These are phyloP conservation scores for Talaromyces sp. DNA, from an alignment of 2,329 filamentous ascomycete species.

Conservation along the genomic window DNA sequence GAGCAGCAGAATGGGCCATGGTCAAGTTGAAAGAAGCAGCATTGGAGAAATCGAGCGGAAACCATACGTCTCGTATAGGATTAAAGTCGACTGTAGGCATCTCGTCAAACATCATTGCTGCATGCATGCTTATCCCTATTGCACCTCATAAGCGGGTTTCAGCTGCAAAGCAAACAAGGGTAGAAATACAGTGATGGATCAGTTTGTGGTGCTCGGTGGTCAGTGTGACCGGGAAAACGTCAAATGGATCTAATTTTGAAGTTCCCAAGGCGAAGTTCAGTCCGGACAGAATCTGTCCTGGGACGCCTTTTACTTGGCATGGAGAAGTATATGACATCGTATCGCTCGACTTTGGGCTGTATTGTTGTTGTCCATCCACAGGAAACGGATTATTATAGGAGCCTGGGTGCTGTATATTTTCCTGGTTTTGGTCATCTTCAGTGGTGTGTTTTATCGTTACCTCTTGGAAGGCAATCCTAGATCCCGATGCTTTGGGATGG, in stretches of 20 bases:
- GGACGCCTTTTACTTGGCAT: background rate
- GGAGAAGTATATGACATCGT: no score
- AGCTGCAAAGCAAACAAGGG: no score
- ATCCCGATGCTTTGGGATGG: no score
- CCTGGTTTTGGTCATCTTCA: no score
- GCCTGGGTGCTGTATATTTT: no score
- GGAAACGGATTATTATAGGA: no score
- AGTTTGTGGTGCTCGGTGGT: slow-evolving; percentile 31
- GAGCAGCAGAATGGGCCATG: slow-evolving; percentile 38
- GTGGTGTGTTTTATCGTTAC: no score
- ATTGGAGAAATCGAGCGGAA: slow-evolving; percentile 38
- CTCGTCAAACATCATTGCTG: slow-evolving; percentile 29
- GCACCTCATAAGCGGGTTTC: no score
- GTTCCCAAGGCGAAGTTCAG: slow-evolving; percentile 23
- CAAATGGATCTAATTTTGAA: slow-evolving; percentile 30
- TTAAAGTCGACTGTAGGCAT: slow-evolving; percentile 24
- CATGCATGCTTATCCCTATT: slow-evolving; percentile 25
- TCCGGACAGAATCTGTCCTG: slow-evolving; percentile 15
- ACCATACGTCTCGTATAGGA: no score
- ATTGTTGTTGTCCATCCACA: no score
- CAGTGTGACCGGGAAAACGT: slow-evolving; percentile 29
- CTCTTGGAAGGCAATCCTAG: no score
- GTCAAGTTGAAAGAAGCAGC: slow-evolving; percentile 36
- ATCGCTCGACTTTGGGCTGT: no score
- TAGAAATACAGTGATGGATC: slow-evolving; percentile 30